Evolutionary conservation across 2,329 filamentous ascomycete species (phyloP), one percentile per base, ranked within the genome.

Genomic region (Sclerotinia subarctica): DNA sequence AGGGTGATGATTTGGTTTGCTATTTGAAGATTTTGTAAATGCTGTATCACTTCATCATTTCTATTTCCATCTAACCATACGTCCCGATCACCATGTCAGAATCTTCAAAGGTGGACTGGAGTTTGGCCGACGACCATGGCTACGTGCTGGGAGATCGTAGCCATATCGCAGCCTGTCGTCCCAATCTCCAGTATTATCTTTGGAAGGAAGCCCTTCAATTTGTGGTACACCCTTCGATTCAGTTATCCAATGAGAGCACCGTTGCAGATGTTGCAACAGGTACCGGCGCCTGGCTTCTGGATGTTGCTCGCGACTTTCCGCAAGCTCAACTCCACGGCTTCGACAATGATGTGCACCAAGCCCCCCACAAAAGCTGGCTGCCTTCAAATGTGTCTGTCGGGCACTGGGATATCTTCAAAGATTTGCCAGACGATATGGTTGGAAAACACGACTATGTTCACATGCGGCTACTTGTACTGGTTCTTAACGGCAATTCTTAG

Each of bases 221-320:
- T 11, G n/a, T 38, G 2, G 19, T 44, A 1, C 54, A 66, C n/a
- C 64, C 64, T n/a, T 67, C 17, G 5, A 11, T 21, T 2, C 51
- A 29, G 4, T 10, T 62, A 17, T 17, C 32, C 35, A 35, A 35
- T 10, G 35, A 32, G 5, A 32, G 7, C 35, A 2, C 10, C 1
- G 6, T 67, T 52, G 65, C 54, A 3, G 56, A 67, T 54, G 35
- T 67, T 19, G 65, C 35, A 5, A 67, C 65, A 3, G 56, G 65
- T 1, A 67, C 56, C 5, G 65, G 21, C 19, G 32, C 53, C 1
- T 67, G 65, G 65, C 56, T 67, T 8, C 47, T 67, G 10, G 65
- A 67, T 11, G 24, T 62, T 5, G 56, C 35, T 29, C n/a, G 56
- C 0, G 24, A 62, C 1, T 59, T 62, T 2, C 56, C 56, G 2